Conservation (phyloP, 257 asterid species). For the Solanum pinnatisectum region DNA sequence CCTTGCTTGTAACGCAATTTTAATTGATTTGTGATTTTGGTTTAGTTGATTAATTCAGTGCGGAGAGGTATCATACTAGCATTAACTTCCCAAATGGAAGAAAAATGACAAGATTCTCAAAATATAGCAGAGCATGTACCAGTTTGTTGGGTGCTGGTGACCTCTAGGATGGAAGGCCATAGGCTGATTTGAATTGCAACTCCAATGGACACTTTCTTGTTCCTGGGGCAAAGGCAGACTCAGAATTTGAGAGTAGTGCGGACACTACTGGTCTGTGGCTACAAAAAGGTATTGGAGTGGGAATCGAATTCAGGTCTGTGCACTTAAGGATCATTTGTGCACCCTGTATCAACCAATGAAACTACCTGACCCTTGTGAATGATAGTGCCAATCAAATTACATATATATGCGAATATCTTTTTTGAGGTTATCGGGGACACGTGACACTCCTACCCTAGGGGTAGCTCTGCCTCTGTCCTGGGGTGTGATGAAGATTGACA, state of each 20-base stretch:
- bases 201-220: conserved; percentile 48
- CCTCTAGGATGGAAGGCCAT: not conserved
- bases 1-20: not conserved
- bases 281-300: not conserved
- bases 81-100: not conserved
- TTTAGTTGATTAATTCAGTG: not conserved
- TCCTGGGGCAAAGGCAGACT: not conserved
- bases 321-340: not conserved
- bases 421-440: not conserved
- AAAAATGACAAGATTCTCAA: conserved; percentile 5
- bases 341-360: not conserved
- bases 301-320: not conserved
- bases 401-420: not conserved
- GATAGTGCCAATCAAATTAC: not conserved
- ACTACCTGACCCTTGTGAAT: not conserved
- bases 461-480: not conserved
- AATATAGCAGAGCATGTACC: conserved; percentile 44
- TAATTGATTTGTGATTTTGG: not conserved
- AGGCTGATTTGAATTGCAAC: conserved; percentile 75
- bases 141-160: not conserved
- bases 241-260: not conserved
- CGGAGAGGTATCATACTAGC: not conserved
- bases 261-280: not conserved
- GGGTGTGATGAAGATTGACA: conserved; percentile 36
- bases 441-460: not conserved